Evolutionary conservation across 257 asterid genomes (phyloP), one percentile per base, ranked within the genome.

Genomic region (Craterostigma plantagineum): DNA sequence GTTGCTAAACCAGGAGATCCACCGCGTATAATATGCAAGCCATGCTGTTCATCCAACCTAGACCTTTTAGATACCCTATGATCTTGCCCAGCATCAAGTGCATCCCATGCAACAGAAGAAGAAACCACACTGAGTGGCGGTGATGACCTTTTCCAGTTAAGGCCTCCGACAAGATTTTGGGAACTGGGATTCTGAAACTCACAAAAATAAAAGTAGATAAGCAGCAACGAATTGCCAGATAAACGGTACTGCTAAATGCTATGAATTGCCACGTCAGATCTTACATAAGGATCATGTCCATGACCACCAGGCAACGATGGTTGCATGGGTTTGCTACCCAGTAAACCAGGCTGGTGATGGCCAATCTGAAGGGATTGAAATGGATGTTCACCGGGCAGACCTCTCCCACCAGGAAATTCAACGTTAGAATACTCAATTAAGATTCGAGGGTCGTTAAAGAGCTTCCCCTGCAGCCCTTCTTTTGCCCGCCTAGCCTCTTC

Each of bases 401-500:
- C 86, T 61, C 74, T 61, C 16, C 54, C 61, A 54, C 73, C 83
- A 51, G 86, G 91, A 49, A 70, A 65, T 51, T 79, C 98, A 53
- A 63, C 66, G 63, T 49, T 74, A 14, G 71, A 79, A 59, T 67
- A 87, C 53, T 82, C 93, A 7, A 87, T 87, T 40, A 57, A 52
- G 50, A 87, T 87, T 56, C 91, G 70, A 16, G 95, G 83, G 64
- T 83, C 85, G 63, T 70, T 72, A 42, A 87, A 87, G 47, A 87
- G 92, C 76, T 79, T 79, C 6, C 98, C 98, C 63, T 87, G 81
- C 71, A 87, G 68, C 14, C 93, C 92, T 57, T 77, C 91, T 71
- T 83, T 87, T 30, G 98, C 98, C 52, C 78, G 86, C 44, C 69
- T 69, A 17, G 98, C 98, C 67, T 87, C 98, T 57, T 87, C 95